Base-by-base conservation (phyloP, 2,329 filamentous ascomycete species). In the Talaromyces atroroseus region DNA sequence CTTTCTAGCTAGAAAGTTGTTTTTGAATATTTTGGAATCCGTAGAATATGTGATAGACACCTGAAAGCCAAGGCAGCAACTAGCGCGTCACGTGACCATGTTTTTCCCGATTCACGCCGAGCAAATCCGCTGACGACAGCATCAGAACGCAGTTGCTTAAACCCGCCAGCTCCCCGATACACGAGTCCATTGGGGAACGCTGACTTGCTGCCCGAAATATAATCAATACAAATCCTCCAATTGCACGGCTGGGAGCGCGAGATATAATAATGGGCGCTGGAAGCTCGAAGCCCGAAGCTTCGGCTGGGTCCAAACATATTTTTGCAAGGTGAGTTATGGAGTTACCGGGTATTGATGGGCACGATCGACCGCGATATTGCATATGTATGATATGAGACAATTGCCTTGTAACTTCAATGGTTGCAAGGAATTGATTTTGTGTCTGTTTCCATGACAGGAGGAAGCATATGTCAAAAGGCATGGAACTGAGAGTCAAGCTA, bases 201-300 rank as follows among this genome's bases (percentile, higher is more conserved):
- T 12, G 2, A 8, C 6, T 46, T 50, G n/a, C 50, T 23, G 8
- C 26, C 20, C 8, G 14, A 2, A 48, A 38, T 21, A n/a, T 5
- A 18, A n/a, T 34, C 16, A 20, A 24, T 21, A 29, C 23, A 20
- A 21, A 46, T 46, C 24, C 12, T 12, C 36, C n/a, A n/a, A n/a
- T 26, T 16, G 50, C 16, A 47, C 52, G 20, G 52, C 56, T 34
- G 26, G 23, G 50, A 51, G 50, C 53, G 58, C 55, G 55, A 29
- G 55, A 48, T 57, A 36, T 34, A 10, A 68, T 63, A 69, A 86
- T 87, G 83, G 83, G 83, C 70, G 78, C 80, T 67, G 81, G 81
- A 64, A 78, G 78, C 73, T 86, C 83, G 53, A 85, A 85, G 74
- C 80, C 80, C 64, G 76, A 80, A 61, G 74, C 73, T 61, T 72